Evolutionary conservation across 257 asterid genomes (phyloP).

Genomic region (Przewalskia tangutica): DNA sequence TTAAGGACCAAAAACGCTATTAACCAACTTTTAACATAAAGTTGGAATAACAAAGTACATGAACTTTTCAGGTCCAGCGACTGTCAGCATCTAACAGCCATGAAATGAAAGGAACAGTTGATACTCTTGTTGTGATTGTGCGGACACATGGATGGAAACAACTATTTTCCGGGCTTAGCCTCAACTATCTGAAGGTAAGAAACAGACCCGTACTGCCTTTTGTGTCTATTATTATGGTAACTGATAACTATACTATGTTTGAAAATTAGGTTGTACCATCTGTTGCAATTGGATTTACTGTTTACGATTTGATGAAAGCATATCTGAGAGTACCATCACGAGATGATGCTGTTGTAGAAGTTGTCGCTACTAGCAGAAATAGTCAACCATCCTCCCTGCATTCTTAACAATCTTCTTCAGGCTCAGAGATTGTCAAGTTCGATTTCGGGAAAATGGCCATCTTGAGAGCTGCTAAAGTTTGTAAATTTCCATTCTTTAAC

Average conservation of each 20-base stretch:
- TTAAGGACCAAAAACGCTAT: no score
- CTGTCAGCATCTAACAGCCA: slow-evolving; percentile 31
- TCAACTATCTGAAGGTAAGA: slow-evolving; percentile 80
- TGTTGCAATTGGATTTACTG: slow-evolving; percentile 90
- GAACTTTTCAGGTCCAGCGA: slow-evolving; percentile 56
- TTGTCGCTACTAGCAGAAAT: slow-evolving; percentile 16
- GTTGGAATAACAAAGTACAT: neutral
- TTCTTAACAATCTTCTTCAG: slow-evolving; percentile 19
- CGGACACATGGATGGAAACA: slow-evolving; percentile 62
- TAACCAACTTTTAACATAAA: neutral
- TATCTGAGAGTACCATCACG: slow-evolving; percentile 71
- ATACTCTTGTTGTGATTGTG: slow-evolving; percentile 48
- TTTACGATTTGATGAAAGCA: slow-evolving; percentile 72
- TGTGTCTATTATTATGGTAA: neutral
- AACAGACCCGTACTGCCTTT: neutral
- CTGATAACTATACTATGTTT: neutral
- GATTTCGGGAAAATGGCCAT: neutral
- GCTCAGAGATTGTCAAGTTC: neutral
- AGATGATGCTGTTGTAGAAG: slow-evolving; percentile 44
- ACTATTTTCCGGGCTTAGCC: no score
- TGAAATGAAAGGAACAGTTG: slow-evolving; percentile 49
- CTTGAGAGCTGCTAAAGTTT: neutral
- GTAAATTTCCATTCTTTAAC: neutral
- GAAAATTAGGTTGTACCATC: slow-evolving; percentile 79
- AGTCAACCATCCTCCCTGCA: slow-evolving; percentile 32